Conservation (phyloP, 176 grass and related monocot species). For the Avena atlantica region DNA sequence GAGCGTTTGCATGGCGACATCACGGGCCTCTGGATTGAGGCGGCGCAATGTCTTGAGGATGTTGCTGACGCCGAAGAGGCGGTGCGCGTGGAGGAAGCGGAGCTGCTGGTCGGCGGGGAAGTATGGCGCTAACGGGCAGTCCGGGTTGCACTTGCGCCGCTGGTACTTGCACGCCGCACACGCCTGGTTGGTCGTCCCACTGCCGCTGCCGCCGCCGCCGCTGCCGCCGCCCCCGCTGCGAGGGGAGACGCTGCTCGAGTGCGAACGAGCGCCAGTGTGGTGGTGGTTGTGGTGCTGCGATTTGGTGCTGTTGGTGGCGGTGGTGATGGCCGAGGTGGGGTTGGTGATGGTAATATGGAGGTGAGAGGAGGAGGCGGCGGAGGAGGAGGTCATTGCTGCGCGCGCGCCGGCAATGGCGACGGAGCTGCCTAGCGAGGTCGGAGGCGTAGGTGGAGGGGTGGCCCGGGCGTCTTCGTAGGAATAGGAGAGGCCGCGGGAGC, state of each 20-base stretch:
- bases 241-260: slow-evolving; percentile 11
- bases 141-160: slow-evolving; percentile 42
- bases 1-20: slow-evolving; percentile 41
- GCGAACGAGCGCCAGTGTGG: slow-evolving; percentile 16
- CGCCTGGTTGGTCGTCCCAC: slow-evolving; percentile 41
- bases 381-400: slow-evolving; percentile 42
- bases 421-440: slow-evolving; percentile 38
- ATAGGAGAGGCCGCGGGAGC: slow-evolving; percentile 45
- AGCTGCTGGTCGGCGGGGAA: slow-evolving; percentile 44
- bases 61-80: slow-evolving; percentile 51
- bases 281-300: not conserved
- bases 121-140: slow-evolving; percentile 41
- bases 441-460: slow-evolving; percentile 50
- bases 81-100: slow-evolving; percentile 43
- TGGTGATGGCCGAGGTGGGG: not conserved
- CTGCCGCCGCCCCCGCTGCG: not conserved
- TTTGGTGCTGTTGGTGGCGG: not conserved
- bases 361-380: not conserved
- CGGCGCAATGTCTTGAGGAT: slow-evolving; percentile 37
- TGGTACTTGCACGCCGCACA: slow-evolving; percentile 55
- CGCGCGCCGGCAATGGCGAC: slow-evolving; percentile 37
- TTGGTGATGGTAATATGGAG: slow-evolving; percentile 39
- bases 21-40: slow-evolving; percentile 20
- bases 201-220: not conserved
- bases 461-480: slow-evolving; percentile 60